phyloP scores from a whole-genome alignment of 2,329 filamentous ascomycete species.

The Periconia digitata region DNA sequence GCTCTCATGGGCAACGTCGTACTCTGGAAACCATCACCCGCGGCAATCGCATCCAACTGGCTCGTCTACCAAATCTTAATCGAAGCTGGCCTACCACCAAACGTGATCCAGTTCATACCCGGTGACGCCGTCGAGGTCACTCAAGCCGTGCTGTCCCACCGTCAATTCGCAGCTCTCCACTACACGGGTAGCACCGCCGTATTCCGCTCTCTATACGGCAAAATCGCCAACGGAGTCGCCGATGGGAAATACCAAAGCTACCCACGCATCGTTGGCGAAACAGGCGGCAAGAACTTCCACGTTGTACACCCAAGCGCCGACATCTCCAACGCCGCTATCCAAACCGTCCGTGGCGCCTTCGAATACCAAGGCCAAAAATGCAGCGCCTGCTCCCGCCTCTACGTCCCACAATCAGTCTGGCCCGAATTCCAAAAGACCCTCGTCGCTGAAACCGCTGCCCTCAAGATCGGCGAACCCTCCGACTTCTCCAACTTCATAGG shows the following conservation, averaged over 20 bases:
- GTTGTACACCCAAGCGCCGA: conserved; percentile 77
- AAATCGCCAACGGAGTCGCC: conserved; percentile 79
- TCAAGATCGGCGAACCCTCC: conserved; percentile 71
- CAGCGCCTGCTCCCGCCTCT: conserved; percentile 78
- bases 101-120: conserved; percentile 92
- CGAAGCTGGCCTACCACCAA: conserved; percentile 84
- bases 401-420: conserved; percentile 76
- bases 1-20: conserved; percentile 93
- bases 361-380: conserved; percentile 94
- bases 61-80: conserved; percentile 86
- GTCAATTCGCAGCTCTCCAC: conserved; percentile 85
- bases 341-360: conserved; percentile 84
- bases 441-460: conserved; percentile 66
- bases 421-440: conserved; percentile 69
- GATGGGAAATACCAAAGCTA: conserved; percentile 83
- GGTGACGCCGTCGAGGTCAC: conserved; percentile 86
- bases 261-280: conserved; percentile 86
- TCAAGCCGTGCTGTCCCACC: conserved; percentile 72
- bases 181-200: conserved; percentile 93
- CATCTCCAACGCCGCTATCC: conserved; percentile 73
- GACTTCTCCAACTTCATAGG: conserved; percentile 80
- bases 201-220: conserved; percentile 84
- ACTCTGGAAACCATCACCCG: conserved; percentile 94
- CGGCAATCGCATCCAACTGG: conserved; percentile 86
- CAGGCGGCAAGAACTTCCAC: conserved; percentile 93